Evolutionary conservation across 2,329 filamentous ascomycete genomes (phyloP), one percentile per base, ranked within the genome.

Genomic region (Pseudocercospora crystallina): DNA sequence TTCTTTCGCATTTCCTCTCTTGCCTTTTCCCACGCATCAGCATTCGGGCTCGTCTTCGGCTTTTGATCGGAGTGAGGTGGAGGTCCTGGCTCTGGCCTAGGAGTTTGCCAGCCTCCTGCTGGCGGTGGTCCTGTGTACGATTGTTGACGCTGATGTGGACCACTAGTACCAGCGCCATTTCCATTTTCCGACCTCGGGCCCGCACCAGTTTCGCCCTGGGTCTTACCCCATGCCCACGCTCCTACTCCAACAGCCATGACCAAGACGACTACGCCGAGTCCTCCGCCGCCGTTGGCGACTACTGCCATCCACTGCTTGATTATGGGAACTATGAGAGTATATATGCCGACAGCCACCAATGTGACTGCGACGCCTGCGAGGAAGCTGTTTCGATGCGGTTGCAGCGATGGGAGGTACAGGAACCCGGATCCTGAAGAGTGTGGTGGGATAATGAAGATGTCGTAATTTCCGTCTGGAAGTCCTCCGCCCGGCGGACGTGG

Each of bases 391-490:
- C 86, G 80, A 65, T 94, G 89, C 14, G 89, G 87, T 65, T 86
- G 82, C 55, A 97, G 72, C 0, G 91, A 96, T 0, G 92, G 92
- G n/a, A 97, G 81, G 70, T 97, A 96, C 26, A 97, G 77, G 71
- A 96, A 96, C 31, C 92, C 92, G 0, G 85, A 83, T 46, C 92
- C 92, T 5, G 91, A 81, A 9, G 90, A 92, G 70, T 96, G 90
- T 40, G 91, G 89, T 7, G 92, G 92, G 65, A 97, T 91, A 69
- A 96, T 87, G 75, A 96, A 96, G 67, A 97, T 95, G 75, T 97
- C 92, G 72, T 96, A 97, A 68, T 94, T 95, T 48, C 92, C 91
- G 1, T 87, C 80, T 2, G 92, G 92, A 41, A 96, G 76, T 26
- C 20, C 20, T 26, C 20, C 46, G n/a, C 70, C 67, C 33, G 82